phyloP scores from a whole-genome alignment of 1,284 basidiomycete genomes.

The Leccinum ponderosum region DNA sequence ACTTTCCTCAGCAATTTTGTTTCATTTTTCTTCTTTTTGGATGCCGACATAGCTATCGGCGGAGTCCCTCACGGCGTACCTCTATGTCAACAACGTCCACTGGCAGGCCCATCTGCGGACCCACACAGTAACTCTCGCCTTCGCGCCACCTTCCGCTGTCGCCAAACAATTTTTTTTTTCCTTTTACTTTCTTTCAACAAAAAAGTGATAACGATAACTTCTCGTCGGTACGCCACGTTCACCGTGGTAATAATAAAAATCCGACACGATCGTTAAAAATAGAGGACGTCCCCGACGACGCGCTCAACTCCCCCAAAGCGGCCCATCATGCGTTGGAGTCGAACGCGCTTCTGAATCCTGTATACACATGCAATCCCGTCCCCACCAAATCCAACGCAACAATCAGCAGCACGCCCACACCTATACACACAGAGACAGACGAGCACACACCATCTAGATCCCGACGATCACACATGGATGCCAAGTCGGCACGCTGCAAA shows the following conservation, averaged over 20 bases:
- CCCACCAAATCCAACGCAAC: not conserved
- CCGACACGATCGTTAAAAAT: not conserved
- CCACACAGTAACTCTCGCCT: no score
- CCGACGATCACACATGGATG: slow-evolving; percentile 65
- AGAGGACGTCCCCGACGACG: no score
- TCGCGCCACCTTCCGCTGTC: not conserved
- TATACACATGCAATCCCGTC: not conserved
- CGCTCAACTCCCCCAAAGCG: not conserved
- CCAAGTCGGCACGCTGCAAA: slow-evolving; percentile 72
- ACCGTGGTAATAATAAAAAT: not conserved
- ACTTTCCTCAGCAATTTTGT: no score
- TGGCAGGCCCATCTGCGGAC: no score
- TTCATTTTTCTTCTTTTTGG: no score
- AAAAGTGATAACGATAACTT: not conserved
- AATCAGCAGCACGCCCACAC: not conserved
- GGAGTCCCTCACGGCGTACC: no score
- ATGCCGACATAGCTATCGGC: no score
- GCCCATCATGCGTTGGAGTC: not conserved
- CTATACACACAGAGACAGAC: not conserved
- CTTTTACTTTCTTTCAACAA: not conserved
- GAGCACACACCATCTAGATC: slow-evolving; percentile 66
- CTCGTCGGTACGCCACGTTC: not conserved
- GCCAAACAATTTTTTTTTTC: not conserved
- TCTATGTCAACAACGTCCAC: no score
- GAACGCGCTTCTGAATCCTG: slow-evolving; percentile 21